Evolutionary conservation across 1,284 basidiomycete genomes (phyloP), one percentile per base, ranked within the genome.

Genomic region (Calocybe gambosa): DNA sequence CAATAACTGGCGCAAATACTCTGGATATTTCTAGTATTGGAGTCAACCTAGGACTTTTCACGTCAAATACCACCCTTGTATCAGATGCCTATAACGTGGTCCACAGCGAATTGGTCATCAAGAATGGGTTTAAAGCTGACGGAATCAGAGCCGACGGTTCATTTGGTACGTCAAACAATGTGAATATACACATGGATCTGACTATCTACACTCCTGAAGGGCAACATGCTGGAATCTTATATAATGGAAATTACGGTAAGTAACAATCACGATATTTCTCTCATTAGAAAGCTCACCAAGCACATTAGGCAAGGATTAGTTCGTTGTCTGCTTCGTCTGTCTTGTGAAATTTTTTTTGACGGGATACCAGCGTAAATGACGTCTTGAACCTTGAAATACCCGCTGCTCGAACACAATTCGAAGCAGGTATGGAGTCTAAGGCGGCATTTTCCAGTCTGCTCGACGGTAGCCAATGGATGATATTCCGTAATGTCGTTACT

Each of bases 71-170:
- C 1, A 66, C 71, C 5, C 58, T 75, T 7, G 60, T 85, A 21
- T 58, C 60, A 2, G 74, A 79, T 42, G 80, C 78, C 1, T 82
- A 77, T 55, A 52, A 51, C 15, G 64, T 69, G 10, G 67, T 77
- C 3, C 76, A 81, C 50, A 55, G 58, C 0, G 77, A 82, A 53
- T 64, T 82, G 3, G 60, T 69, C 2, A 58, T 81, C 5, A 65
- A 74, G 45, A 62, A 73, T 46, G 66, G 58, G 2, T 50, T 72
- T 18, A 69, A 62, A 50, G 71, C 67, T 7, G 82, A 86, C 55
- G 82, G 82, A 0, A 82, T 85, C 46, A 68, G 76, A 21, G 64
- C 72, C 0, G 82, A 86, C 57, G 82, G 82, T 0, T 74, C 72
- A 47, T 85, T 85, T 56, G 71, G 9, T 48, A 16, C 42, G 46